Evolutionary conservation across 768 basidiomycete genomes (phyloP).

Genomic region (Fibroporia radiculosa): DNA sequence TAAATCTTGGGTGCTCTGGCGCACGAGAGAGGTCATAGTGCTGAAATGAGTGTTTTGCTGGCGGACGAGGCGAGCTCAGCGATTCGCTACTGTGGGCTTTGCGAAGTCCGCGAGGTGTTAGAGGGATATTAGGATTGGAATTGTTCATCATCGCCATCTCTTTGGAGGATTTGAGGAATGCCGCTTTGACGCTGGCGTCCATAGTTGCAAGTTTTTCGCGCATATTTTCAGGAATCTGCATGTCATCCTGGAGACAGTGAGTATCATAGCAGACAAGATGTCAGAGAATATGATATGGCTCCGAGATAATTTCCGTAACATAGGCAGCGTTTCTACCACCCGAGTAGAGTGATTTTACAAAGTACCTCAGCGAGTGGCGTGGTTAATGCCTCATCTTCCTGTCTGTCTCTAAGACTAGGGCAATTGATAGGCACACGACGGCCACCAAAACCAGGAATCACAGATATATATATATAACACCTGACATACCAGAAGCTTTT

Average conservation of each 20-base stretch:
- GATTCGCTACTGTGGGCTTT: conserved; percentile 71
- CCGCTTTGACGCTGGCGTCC: conserved; percentile 82
- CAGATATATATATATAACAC: neutral
- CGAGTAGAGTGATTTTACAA: no score
- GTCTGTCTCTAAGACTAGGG: no score
- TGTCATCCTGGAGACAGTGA: conserved; percentile 84
- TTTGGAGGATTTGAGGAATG: conserved; percentile 84
- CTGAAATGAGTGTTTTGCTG: conserved; percentile 13
- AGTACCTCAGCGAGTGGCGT: no score
- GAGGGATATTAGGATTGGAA: conserved; percentile 24
- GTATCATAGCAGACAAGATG: no score
- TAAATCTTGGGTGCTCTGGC: conserved; percentile 3
- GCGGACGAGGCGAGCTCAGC: conserved; percentile 43
- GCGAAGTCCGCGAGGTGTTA: conserved; percentile 52
- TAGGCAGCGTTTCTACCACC: no score
- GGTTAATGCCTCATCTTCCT: no score
- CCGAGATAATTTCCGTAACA: no score
- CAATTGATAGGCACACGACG: no score
- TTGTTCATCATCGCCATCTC: conserved; percentile 40
- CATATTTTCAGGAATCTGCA: conserved; percentile 76
- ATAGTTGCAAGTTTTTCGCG: conserved; percentile 75
- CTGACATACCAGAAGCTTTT: conserved; percentile 63
- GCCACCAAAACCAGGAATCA: no score
- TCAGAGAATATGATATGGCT: no score
- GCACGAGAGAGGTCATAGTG: conserved; percentile 7